Base-by-base conservation (phyloP, 768 basidiomycete species). In the Suillus subluteus region DNA sequence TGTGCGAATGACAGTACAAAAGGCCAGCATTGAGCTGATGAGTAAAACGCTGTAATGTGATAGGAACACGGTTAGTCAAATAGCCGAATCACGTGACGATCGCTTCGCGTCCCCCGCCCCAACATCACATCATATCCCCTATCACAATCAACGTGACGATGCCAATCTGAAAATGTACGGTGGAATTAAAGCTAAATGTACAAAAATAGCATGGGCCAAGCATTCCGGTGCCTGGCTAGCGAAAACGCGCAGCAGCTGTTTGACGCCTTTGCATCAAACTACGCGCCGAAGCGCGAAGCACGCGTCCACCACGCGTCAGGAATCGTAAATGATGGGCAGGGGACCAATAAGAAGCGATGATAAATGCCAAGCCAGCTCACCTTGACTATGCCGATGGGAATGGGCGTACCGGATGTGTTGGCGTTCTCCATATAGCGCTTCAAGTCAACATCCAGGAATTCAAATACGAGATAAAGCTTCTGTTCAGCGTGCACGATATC, bases 401-500 rank as follows among this genome's bases (percentile, higher is more conserved):
- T 89, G 50, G 94, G 92, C 48, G 86, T 87, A 65, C 90, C 87
- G 62, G 80, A 81, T 74, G 84, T 87, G 75, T 86, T 96, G 62
- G 90, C 89, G 44, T 88, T 88, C 76, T 99, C 98, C 87, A 99
- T 98, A 79, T 96, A 99, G 41, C 92, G 87, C 79, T 99, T 99
- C 68, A 99, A 81, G 80, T 99, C 98, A 66, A 96, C 90, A 75
- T 99, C 96, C 65, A 99, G 85, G 79, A 96, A 99, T 80, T 99
- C 98, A 75, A 96, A 98, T 41, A 99, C 98, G 67, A 99, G 89
- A 80, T 96, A 99, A 40, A 99, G 86, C 78, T 98, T 98, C 79
- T 96, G 91, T 78, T 99, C 98, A 15, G 92, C 91, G 75, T 99
- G 97, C 4, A 99, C 94, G 71, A 99, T 98, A 79, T 99, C 96